phyloP scores from a whole-genome alignment of 2,329 filamentous ascomycete species.

The Neofusicoccum parvum region DNA sequence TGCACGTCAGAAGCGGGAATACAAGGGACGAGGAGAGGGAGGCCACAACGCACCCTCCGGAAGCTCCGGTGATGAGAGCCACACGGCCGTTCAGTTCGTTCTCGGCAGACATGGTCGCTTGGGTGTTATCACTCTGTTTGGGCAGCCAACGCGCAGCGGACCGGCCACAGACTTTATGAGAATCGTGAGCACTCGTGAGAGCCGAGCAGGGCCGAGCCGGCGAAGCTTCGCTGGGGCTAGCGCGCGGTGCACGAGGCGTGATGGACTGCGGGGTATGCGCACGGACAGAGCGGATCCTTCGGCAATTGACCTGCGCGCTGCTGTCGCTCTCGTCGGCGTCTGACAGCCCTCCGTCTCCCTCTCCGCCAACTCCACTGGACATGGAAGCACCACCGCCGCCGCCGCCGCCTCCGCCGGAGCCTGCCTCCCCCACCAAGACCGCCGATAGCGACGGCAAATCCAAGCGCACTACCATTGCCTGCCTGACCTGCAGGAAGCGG shows the following conservation, averaged over 20 bases:
- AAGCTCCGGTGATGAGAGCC: slow-evolving; percentile 63
- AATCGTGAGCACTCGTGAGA: not conserved
- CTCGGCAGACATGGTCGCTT: slow-evolving; percentile 24
- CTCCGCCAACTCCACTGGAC: slow-evolving; percentile 13
- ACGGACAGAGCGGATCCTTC: slow-evolving; percentile 13
- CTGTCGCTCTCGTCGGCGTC: slow-evolving; percentile 14
- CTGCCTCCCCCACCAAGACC: slow-evolving; percentile 9
- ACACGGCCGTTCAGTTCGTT: slow-evolving; percentile 54
- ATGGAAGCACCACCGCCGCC: slow-evolving; percentile 19
- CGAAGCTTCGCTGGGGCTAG: not conserved
- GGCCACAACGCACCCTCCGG: slow-evolving; percentile 55
- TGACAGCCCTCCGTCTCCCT: slow-evolving; percentile 8
- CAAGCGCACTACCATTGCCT: slow-evolving; percentile 32
- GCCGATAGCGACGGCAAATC: slow-evolving; percentile 27
- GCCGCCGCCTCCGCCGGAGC: slow-evolving; percentile 13
- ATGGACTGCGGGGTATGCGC: slow-evolving; percentile 19
- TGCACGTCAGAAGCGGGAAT: not conserved
- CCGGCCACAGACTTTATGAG: not conserved
- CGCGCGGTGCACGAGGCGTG: not conserved
- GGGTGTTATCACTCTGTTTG: not conserved
- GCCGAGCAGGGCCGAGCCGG: not conserved
- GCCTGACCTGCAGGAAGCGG: slow-evolving; percentile 41
- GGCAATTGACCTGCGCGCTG: slow-evolving; percentile 13
- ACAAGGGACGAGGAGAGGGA: not conserved
- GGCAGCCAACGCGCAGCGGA: not conserved